Base-by-base conservation (phyloP, 2,329 filamentous ascomycete genomes). In the Nigrospora sphaerica region DNA sequence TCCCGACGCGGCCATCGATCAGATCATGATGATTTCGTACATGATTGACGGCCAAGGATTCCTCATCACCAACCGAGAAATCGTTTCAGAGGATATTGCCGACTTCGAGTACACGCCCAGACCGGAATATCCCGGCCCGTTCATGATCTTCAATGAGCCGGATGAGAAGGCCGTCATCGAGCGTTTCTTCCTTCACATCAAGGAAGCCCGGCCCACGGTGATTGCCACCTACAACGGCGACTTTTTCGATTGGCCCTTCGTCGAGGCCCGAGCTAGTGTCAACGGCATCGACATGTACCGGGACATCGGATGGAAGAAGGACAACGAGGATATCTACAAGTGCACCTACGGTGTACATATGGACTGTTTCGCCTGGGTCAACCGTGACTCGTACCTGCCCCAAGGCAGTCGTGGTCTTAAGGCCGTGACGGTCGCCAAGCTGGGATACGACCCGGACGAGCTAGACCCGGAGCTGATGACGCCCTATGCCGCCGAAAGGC, bases 191-290 rank as follows among this genome's bases (percentile, higher is more conserved):
- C 75, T 88, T 36, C 93, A 96, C 64, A 86, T 98, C 66, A 97
- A 98, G 60, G 89, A 95, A 64, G 89, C 90, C 1, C 81, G 86
- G 49, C 93, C 93, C 1, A 97, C 91, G 0, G 92, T 98, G 47
- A 98, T 98, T 64, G 92, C 95, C 33, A 98, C 93, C n/a, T 98
- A 98, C 77, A 98, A 98, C 88, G 93, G 93, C 71, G 93, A 98
- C 72, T 98, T 98, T 65, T 98, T 98, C 83, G 93, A 98, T 84
- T 98, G 93, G 93, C 92, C 93, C 0, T 98, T 95, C 62, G 90
- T 98, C 19, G 93, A 98, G 71, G 83, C 93, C 39, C 78, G 93
- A 69, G 89, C 95, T 28, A 95, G 90, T 61, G 80, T 96, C 54
- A 85, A 95, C 56, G 93, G 95, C 31, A 96, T 98, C 62, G 93